Evolutionary conservation across 202 grass and related monocot genomes (phyloP), one percentile per base, ranked within the genome.

Genomic region (Digitaria exilis): DNA sequence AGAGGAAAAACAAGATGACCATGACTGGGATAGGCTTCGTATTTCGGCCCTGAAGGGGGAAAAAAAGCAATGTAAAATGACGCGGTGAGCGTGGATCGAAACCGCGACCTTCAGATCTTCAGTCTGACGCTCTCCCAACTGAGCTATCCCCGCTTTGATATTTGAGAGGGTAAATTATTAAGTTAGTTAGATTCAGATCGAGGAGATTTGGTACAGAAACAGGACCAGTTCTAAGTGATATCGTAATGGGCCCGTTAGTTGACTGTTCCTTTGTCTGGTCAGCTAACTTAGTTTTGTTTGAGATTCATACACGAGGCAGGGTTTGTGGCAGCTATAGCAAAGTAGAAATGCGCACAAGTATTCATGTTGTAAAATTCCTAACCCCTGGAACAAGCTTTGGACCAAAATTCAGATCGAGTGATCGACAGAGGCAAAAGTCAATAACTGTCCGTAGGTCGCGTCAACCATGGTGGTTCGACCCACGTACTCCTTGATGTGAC

Each of bases 51-150:
- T n/a, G n/a, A 51, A n/a, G n/a, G n/a, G n/a, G 4, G 17, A 21
- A 51, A 6, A 15, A 52, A 29, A n/a, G n/a, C n/a, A n/a, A n/a
- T n/a, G n/a, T n/a, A n/a, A 29, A 60, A 6, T 2, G 0, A 41
- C 81, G 86, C 86, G 92, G 86, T 93, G 92, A 97, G 79, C 84
- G 79, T 91, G 92, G 88, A 97, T 94, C 88, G 88, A 94, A 94
- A 88, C 91, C 86, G 71, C 86, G 92, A 94, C 94, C 91, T 97
- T 97, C 91, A 90, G 87, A 97, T 94, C 87, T 97, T 97, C 86
- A 93, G 90, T 94, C 92, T 93, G 86, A 97, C 92, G 90, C 88
- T 93, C 86, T 97, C 92, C 95, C 92, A 97, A 89, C 90, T 91
- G 92, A 97, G 90, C 92, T 88, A 97, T 94, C 90, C 88, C 90